A percentile compares a stretch with the other conserved stretches of the same genome.
Evolutionary conservation across 306 rosid genomes (phyloP).

Genomic region (Acmispon strigosus): DNA sequence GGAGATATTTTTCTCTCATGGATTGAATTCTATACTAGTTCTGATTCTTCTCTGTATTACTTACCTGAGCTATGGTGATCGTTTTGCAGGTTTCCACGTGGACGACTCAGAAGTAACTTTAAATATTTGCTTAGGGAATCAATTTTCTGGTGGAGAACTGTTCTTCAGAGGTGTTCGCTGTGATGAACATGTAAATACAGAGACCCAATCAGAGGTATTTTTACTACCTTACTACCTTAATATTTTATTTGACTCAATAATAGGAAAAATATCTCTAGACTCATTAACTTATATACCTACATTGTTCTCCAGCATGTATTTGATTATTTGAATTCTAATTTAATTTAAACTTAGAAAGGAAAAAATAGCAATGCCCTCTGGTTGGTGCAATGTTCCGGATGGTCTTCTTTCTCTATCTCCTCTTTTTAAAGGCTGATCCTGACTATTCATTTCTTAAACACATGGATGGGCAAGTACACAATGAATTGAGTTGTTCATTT

Average conservation of each 20-base stretch:
- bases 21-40: constrained; percentile 8
- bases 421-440: neutral
- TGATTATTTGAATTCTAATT: neutral
- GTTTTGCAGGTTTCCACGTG: constrained; percentile 82
- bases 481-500: neutral
- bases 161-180: constrained; percentile 92
- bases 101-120: constrained; percentile 92
- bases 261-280: neutral
- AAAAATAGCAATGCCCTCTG: neutral
- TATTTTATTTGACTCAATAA: neutral
- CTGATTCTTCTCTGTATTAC: neutral
- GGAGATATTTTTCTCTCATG: neutral
- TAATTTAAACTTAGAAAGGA: neutral
- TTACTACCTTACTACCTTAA: constrained; percentile 5
- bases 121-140: constrained; percentile 85
- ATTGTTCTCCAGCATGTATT: neutral
- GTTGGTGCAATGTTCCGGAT: neutral
- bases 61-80: neutral
- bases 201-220: constrained; percentile 56
- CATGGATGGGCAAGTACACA: neutral
- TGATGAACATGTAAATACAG: constrained; percentile 77
- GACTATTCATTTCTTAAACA: neutral
- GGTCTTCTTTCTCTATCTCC: neutral
- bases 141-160: constrained; percentile 81
- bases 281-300: neutral